Evolutionary conservation across 2,329 filamentous ascomycete species (phyloP).

Genomic region (Microsporum canis): DNA sequence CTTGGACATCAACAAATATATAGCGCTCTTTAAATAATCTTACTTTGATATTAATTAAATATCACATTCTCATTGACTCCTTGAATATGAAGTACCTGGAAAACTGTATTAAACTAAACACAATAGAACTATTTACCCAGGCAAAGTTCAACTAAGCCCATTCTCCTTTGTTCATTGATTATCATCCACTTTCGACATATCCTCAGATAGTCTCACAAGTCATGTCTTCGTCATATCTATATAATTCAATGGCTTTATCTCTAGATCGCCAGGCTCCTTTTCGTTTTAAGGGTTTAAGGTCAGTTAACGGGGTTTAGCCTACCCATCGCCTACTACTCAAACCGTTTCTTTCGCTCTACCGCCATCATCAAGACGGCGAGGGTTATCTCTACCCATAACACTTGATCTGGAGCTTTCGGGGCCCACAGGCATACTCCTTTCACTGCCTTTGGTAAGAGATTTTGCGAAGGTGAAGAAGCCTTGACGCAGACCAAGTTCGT

Average conservation of each 20-base stretch:
- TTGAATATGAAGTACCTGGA: background rate
- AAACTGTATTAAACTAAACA: background rate
- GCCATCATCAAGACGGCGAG: background rate
- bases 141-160: background rate
- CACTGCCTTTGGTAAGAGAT: slow-evolving; percentile 20
- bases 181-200: background rate
- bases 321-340: background rate
- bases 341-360: background rate
- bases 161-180: background rate
- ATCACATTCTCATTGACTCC: no score
- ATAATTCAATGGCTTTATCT: background rate
- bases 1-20: no score
- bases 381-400: slow-evolving; percentile 6
- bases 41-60: no score
- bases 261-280: background rate
- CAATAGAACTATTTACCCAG: background rate
- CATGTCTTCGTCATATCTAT: background rate
- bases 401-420: slow-evolving; percentile 11
- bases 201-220: background rate
- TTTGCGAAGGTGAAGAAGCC: slow-evolving; percentile 25
- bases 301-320: background rate
- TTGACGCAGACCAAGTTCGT: slow-evolving; percentile 21
- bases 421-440: slow-evolving; percentile 16
- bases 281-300: background rate
- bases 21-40: no score